Percentiles rank a stretch among this genome's conserved stretches.
Conservation (phyloP, 2,329 filamentous ascomycete genomes). For the Pestalotiopsis sp. region DNA sequence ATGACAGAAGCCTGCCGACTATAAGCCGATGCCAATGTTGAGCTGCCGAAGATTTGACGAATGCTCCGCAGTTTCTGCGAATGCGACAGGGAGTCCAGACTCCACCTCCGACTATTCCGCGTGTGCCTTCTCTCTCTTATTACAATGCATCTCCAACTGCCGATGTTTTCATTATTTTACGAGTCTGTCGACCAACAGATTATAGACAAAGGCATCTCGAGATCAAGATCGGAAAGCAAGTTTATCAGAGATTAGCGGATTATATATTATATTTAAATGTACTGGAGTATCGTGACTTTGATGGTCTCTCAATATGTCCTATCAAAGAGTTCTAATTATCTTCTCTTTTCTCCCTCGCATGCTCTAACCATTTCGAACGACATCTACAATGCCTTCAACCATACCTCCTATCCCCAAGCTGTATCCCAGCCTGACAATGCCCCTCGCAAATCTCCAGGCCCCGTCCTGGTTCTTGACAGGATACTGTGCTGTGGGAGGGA, state of each 20-base stretch:
- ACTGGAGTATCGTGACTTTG: no score
- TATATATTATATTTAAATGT: no score
- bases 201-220: no score
- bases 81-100: background rate
- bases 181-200: no score
- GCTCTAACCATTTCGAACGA: conserved; percentile 7
- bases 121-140: background rate
- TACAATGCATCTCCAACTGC: background rate
- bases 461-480: conserved; percentile 68
- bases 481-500: conserved; percentile 80
- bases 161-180: no score
- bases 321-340: background rate
- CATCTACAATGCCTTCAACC: conserved; percentile 38
- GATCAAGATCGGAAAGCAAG: no score
- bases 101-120: background rate
- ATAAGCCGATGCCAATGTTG: background rate
- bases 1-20: background rate
- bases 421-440: conserved; percentile 64
- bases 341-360: background rate
- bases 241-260: no score
- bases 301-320: background rate
- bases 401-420: conserved; percentile 42
- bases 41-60: conserved; percentile 2
- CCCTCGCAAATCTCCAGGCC: conserved; percentile 67
- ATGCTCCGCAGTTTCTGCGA: conserved; percentile 7